Evolutionary conservation across 2,329 filamentous ascomycete species (phyloP).

Genomic region (Ascochyta koolunga): DNA sequence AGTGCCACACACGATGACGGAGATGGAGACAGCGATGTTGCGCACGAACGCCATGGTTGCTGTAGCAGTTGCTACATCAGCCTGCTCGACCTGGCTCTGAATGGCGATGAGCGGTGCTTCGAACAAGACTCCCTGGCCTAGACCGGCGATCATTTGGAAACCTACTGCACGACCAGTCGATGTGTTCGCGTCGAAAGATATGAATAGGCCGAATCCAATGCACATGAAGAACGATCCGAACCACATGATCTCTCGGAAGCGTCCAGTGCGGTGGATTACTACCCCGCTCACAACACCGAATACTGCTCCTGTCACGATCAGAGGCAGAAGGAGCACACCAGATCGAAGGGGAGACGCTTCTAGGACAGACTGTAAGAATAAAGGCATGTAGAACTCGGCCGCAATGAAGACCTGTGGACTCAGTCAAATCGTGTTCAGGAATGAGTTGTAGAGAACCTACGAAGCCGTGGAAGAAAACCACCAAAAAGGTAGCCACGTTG

Average conservation of each 20-base stretch:
- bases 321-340: slow-evolving; percentile 66
- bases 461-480: slow-evolving; percentile 57
- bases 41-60: slow-evolving; percentile 58
- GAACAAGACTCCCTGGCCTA: slow-evolving; percentile 61
- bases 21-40: slow-evolving; percentile 54
- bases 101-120: slow-evolving; percentile 62
- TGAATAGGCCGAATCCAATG: slow-evolving; percentile 45
- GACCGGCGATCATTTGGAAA: slow-evolving; percentile 58
- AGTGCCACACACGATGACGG: slow-evolving; percentile 57
- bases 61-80: slow-evolving; percentile 59
- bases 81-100: slow-evolving; percentile 59
- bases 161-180: slow-evolving; percentile 49
- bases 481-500: slow-evolving; percentile 62
- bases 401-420: slow-evolving; percentile 52
- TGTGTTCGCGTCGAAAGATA: slow-evolving; percentile 37
- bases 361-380: slow-evolving; percentile 74
- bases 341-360: slow-evolving; percentile 66
- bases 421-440: neutral
- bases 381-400: slow-evolving; percentile 72
- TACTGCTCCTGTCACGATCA: slow-evolving; percentile 55
- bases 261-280: slow-evolving; percentile 54
- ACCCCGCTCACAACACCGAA: slow-evolving; percentile 55
- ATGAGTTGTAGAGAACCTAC: slow-evolving; percentile 34
- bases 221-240: slow-evolving; percentile 40
- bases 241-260: slow-evolving; percentile 50